These are phyloP conservation scores for Lophiotrema nucula DNA, from an alignment of 495 filamentous ascomycete species.

Conservation along the genomic window DNA sequence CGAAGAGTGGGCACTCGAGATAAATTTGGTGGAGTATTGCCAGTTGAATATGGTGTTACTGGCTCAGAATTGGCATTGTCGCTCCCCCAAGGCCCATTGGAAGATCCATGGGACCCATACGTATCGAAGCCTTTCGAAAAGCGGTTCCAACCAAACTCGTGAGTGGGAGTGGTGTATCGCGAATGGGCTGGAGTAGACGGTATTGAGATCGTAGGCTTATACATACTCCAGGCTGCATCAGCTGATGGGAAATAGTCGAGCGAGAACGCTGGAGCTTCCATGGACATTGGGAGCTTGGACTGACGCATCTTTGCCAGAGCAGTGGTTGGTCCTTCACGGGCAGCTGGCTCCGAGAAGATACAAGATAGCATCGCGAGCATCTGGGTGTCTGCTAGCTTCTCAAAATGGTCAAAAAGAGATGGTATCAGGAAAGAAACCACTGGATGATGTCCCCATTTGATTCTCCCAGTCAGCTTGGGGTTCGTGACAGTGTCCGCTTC, in stretches of 20 bases:
- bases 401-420: slow-evolving; percentile 66
- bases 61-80: slow-evolving; percentile 41
- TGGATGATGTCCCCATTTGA: slow-evolving; percentile 85
- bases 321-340: slow-evolving; percentile 33
- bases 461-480: slow-evolving; percentile 49
- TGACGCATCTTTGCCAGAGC: slow-evolving; percentile 34
- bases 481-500: slow-evolving; percentile 35
- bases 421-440: slow-evolving; percentile 74
- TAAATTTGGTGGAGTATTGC: slow-evolving; percentile 63
- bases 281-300: slow-evolving; percentile 58
- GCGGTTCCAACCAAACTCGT: slow-evolving; percentile 54
- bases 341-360: slow-evolving; percentile 66
- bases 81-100: slow-evolving; percentile 51
- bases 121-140: slow-evolving; percentile 52
- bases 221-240: slow-evolving; percentile 56
- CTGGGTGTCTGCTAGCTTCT: slow-evolving; percentile 76
- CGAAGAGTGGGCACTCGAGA: slow-evolving; percentile 30
- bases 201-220: slow-evolving; percentile 43
- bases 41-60: slow-evolving; percentile 55
- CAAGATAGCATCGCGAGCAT: slow-evolving; percentile 96
- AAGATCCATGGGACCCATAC: slow-evolving; percentile 60
- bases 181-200: slow-evolving; percentile 37
- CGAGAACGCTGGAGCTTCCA: slow-evolving; percentile 65
- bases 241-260: slow-evolving; percentile 67
- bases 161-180: slow-evolving; percentile 31